These are phyloP conservation scores for Lupinus albus DNA, from an alignment of 306 rosid genomes.

Conservation along the genomic window DNA sequence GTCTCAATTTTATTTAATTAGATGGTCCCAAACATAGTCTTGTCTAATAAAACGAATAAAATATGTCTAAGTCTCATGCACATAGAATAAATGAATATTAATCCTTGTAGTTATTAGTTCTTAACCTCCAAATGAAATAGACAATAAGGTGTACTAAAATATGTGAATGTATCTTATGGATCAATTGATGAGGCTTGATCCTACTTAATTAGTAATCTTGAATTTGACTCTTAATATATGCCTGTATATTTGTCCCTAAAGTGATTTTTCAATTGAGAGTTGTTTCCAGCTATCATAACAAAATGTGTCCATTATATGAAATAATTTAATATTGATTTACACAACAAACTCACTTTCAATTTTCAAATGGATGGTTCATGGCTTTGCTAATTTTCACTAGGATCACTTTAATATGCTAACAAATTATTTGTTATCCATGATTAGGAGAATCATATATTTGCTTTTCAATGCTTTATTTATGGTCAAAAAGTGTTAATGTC, in stretches of 20 bases:
- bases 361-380: constrained; percentile 25
- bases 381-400: constrained; percentile 19
- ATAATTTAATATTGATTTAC: constrained; percentile 29
- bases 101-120: too few relatives aligned
- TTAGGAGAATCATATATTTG: constrained; percentile 44
- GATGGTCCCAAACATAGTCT: constrained; percentile 38
- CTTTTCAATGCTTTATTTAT: constrained; percentile 45
- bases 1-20: constrained; percentile 25
- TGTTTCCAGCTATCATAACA: constrained; percentile 44
- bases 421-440: constrained; percentile 38
- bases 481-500: constrained; percentile 51
- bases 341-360: constrained; percentile 30
- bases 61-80: constrained; percentile 26
- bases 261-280: constrained; percentile 34
- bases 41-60: constrained; percentile 12
- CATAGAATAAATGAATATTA: too few relatives aligned
- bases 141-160: not conserved
- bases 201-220: too few relatives aligned
- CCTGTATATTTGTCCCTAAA: too few relatives aligned
- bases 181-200: too few relatives aligned
- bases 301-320: constrained; percentile 9
- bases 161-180: constrained; percentile 25
- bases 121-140: constrained; percentile 40
- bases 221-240: too few relatives aligned
- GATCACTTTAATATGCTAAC: constrained; percentile 28